Evolutionary conservation across 768 basidiomycete genomes (phyloP), one percentile per base, ranked within the genome.

Genomic region (Lepiota venenata): DNA sequence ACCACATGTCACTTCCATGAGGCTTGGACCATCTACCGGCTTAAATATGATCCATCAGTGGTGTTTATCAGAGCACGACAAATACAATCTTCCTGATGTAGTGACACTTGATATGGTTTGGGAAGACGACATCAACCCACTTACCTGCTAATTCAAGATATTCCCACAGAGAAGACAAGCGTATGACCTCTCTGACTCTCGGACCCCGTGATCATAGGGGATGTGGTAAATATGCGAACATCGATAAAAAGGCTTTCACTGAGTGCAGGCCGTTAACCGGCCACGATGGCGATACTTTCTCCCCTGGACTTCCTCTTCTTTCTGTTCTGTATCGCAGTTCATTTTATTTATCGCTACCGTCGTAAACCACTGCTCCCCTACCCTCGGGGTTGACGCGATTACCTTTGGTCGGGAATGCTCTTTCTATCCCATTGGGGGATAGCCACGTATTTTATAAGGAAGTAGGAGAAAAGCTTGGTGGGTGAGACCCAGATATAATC

Each of bases 381-480:
- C 4, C 49, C 49, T 20, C 58, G 16, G 58, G 58, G 8, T 51
- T 52, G 1, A 35, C 9, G 11, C 50, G 50, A 16, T 51, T 47
- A 15, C 58, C 58, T 16, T 35, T 59, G 15, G 37, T 59, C 36
- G 58, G 54, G 1, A 55, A 52, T 35, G 58, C 52, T 15, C 21
- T 58, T 37, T 40, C 50, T 22, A 55, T 58, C 39, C 54, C 58
- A 1, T 39, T 51, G 47, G 35, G 22, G 14, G 36, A 51, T 40
- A 46, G 44, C 10, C 52, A 51, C 36, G 38, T 47, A 32, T 35
- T 41, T 18, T 48, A 56, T 22, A 52, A 55, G 15, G 46, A 46
- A 11, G 49, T 55, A 55, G 55, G 47, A 14, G 36, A 52, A 20
- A 43, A 32, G 39, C 52, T 56, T 20, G 58, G 58, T 59, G 21